phyloP scores from a whole-genome alignment of 352 stramenopile species.

The Aphanomyces euteiches region DNA sequence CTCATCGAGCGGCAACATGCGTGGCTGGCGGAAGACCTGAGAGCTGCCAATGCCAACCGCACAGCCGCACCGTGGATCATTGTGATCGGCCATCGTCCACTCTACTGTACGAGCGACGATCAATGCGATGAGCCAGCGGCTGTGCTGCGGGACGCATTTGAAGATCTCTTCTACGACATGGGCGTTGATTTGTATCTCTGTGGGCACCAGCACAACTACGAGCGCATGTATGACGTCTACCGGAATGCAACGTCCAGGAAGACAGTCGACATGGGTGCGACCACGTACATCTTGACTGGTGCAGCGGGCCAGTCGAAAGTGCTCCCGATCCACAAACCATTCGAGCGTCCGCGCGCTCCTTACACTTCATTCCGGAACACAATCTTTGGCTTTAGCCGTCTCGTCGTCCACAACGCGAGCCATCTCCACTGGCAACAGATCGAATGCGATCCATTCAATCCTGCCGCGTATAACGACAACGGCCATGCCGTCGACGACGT shows the following conservation, averaged over 20 bases:
- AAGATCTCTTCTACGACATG: slow-evolving; percentile 73
- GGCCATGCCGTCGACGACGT: slow-evolving; percentile 83
- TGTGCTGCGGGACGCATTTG: slow-evolving; percentile 58
- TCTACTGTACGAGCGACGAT: slow-evolving; percentile 83
- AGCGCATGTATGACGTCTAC: slow-evolving; percentile 82
- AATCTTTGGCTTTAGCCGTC: slow-evolving; percentile 82
- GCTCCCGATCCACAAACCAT: slow-evolving; percentile 71
- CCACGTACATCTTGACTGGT: slow-evolving; percentile 87
- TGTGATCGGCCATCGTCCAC: slow-evolving; percentile 78
- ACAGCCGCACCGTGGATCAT: slow-evolving; percentile 70
- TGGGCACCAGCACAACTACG: slow-evolving; percentile 90
- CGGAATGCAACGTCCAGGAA: slow-evolving; percentile 50
- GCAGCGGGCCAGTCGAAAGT: slow-evolving; percentile 81
- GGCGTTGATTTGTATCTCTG: slow-evolving; percentile 87
- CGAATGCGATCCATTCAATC: slow-evolving; percentile 75
- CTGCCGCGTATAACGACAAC: slow-evolving; percentile 63
- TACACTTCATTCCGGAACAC: slow-evolving; percentile 85
- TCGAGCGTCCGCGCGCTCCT: slow-evolving; percentile 52
- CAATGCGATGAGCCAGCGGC: slow-evolving; percentile 58
- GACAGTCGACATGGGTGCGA: slow-evolving; percentile 79
- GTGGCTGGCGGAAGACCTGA: slow-evolving; percentile 63
- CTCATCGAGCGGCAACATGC: slow-evolving; percentile 57
- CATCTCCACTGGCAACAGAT: slow-evolving; percentile 87
- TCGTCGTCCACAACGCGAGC: slow-evolving; percentile 82
- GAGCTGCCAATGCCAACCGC: slow-evolving; percentile 59